These are phyloP conservation scores for Skeletonema grethae DNA, from an alignment of 108 stramenopile species.

Conservation along the genomic window DNA sequence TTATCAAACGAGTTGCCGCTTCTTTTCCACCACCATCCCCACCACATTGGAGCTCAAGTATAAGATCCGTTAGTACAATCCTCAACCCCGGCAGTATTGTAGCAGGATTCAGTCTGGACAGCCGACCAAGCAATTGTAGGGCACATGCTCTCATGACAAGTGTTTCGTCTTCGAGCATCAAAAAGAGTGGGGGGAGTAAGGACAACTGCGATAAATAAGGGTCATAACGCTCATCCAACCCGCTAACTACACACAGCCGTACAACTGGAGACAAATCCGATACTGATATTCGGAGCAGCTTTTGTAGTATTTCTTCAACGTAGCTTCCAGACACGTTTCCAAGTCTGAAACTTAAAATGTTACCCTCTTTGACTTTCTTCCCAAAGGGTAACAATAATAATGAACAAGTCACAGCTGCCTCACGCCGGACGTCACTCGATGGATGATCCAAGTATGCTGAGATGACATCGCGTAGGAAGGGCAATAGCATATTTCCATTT, in stretches of 20 bases:
- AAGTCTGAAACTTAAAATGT: conserved; percentile 41
- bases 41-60: conserved; percentile 79
- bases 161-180: conserved; percentile 89
- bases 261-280: conserved; percentile 86
- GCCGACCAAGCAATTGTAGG: conserved; percentile 81
- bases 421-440: conserved; percentile 75
- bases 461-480: conserved; percentile 85
- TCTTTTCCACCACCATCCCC: conserved; percentile 76
- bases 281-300: conserved; percentile 77
- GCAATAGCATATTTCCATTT: conserved; percentile 73
- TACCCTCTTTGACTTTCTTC: background rate
- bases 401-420: conserved; percentile 85
- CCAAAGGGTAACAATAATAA: conserved; percentile 70
- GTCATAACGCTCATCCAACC: conserved; percentile 88
- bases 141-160: conserved; percentile 81
- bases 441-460: conserved; percentile 76
- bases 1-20: conserved; percentile 79
- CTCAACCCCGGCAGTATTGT: conserved; percentile 80
- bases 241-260: conserved; percentile 83
- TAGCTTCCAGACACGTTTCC: conserved; percentile 64
- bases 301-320: conserved; percentile 84
- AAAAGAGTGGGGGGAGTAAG: conserved; percentile 79
- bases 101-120: conserved; percentile 87
- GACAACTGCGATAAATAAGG: conserved; percentile 80
- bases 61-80: conserved; percentile 68